These are phyloP conservation scores for Dipteronia dyeriana DNA, from an alignment of 345 rosid genomes.

Conservation along the genomic window DNA sequence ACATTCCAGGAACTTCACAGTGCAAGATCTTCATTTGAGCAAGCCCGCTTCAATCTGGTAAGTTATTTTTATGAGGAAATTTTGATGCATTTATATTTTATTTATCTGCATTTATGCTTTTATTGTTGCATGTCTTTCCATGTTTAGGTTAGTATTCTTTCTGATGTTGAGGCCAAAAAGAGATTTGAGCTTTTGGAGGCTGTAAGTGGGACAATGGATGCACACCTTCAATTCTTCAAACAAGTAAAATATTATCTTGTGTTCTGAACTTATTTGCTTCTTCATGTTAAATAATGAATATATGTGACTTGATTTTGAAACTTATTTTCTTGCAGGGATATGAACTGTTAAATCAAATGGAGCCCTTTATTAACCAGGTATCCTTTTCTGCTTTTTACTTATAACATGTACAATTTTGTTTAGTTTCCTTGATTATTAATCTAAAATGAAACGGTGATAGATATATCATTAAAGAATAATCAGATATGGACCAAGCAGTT, in stretches of 20 bases:
- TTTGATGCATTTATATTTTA: background rate
- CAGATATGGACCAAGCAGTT: background rate
- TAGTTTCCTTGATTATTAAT: background rate
- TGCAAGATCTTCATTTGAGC: constrained; percentile 72
- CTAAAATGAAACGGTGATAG: background rate
- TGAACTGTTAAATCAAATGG: constrained; percentile 76
- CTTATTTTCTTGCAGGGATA: constrained; percentile 53
- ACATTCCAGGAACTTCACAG: constrained; percentile 64
- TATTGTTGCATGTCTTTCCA: constrained; percentile 18
- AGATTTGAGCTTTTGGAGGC: constrained; percentile 71
- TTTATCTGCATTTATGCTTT: background rate
- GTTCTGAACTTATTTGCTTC: constrained; percentile 5
- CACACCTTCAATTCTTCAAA: constrained; percentile 72
- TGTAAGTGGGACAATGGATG: constrained; percentile 72
- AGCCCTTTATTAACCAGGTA: constrained; percentile 81
- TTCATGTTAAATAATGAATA: constrained; percentile 6
- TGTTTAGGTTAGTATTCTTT: constrained; percentile 63
- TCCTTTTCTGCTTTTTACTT: constrained; percentile 9
- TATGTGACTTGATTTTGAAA: background rate
- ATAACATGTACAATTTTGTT: background rate
- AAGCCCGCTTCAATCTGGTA: constrained; percentile 74
- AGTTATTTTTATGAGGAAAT: constrained; percentile 6
- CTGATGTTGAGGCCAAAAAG: constrained; percentile 67
- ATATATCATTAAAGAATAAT: background rate
- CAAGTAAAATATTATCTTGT: constrained; percentile 44